These are phyloP conservation scores for Phoma sp. DNA, from an alignment of 2,329 filamentous ascomycete species.

Conservation along the genomic window DNA sequence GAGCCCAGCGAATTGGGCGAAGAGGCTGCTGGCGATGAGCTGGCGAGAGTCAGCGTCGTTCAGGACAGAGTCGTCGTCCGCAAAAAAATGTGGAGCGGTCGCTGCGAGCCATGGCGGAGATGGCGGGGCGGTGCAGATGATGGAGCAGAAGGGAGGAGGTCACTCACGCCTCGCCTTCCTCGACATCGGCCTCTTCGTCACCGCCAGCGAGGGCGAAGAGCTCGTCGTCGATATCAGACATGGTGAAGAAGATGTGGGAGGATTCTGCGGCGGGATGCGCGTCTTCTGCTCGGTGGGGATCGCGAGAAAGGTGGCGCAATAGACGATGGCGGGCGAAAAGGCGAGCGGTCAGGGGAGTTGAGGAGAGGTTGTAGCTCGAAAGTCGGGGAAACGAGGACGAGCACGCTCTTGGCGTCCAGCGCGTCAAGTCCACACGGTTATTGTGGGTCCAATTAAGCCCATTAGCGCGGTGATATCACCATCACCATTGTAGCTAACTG, in stretches of 20 bases:
- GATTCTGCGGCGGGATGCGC: conserved; percentile 7
- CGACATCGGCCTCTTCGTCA: conserved; percentile 63
- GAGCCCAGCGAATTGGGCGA: conserved; percentile 78
- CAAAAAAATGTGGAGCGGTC: conserved; percentile 3
- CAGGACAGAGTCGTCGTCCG: not conserved
- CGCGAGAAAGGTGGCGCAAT: not conserved
- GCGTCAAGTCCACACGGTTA: conserved; percentile 20
- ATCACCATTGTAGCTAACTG: conserved; percentile 1
- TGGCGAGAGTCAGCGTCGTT: conserved; percentile 51
- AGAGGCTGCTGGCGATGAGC: conserved; percentile 68
- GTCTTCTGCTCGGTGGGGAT: conserved; percentile 5
- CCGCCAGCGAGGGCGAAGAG: conserved; percentile 90
- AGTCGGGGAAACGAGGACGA: conserved; percentile 29
- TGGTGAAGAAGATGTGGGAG: conserved; percentile 46
- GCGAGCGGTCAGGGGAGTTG: conserved; percentile 25
- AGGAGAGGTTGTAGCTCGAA: conserved; percentile 24
- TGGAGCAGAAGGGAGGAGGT: conserved; percentile 9
- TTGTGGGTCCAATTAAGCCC: conserved; percentile 19
- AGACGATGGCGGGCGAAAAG: conserved; percentile 16
- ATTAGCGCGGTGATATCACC: conserved; percentile 26
- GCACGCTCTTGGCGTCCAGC: conserved; percentile 24
- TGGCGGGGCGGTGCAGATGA: conserved; percentile 17
- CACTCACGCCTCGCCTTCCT: conserved; percentile 85
- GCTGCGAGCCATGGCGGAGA: conserved; percentile 17
- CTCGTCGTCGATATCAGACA: conserved; percentile 87